Evolutionary conservation across 2,329 filamentous ascomycete genomes (phyloP), one percentile per base, ranked within the genome.

Genomic region (Neonectria faginata): DNA sequence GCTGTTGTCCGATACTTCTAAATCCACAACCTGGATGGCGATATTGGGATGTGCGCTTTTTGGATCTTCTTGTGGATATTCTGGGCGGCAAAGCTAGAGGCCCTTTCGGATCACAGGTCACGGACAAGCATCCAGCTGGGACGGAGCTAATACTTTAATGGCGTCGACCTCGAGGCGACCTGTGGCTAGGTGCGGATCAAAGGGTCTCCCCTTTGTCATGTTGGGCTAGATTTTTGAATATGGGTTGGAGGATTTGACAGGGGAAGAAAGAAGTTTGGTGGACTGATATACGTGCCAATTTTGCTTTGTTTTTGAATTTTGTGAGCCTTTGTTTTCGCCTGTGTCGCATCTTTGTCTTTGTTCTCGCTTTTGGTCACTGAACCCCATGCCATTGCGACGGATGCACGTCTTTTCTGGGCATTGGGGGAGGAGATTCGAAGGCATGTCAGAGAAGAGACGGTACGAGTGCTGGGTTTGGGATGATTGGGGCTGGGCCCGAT

Each of bases 1-100:
- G 83, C 80, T 29, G 74, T 77, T 63, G 77, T 87, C 69, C 81
- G 79, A 60, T 84, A 84, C 75, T 83, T 79, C 70, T 78, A 78
- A 72, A 51, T 36, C 29, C 22, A 56, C 50, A 39, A 31, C 33
- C 36, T 31, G 39, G 31, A 52, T 45, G 56, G 53, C 33, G 31
- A 65, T 66, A 16, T 69, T 67, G 69, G 67, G 62, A 67, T 68
- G 66, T 64, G 69, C 67, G 66, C 68, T 72, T 73, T 39, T 78
- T 76, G 72, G 69, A 77, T 74, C 67, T 76, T 78, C 73, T 70
- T 76, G 71, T 77, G 70, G 71, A 78, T 78, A 78, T 77, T 75
- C 69, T 71, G 71, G 69, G 69, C 62, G 65, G 60, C 66, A 66
- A 64, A 68, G 68, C 65, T 64, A 62, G 64, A 67, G 70, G 61